phyloP scores from a whole-genome alignment of 148 eudicot genomes.

The Chenopodium formosanum region DNA sequence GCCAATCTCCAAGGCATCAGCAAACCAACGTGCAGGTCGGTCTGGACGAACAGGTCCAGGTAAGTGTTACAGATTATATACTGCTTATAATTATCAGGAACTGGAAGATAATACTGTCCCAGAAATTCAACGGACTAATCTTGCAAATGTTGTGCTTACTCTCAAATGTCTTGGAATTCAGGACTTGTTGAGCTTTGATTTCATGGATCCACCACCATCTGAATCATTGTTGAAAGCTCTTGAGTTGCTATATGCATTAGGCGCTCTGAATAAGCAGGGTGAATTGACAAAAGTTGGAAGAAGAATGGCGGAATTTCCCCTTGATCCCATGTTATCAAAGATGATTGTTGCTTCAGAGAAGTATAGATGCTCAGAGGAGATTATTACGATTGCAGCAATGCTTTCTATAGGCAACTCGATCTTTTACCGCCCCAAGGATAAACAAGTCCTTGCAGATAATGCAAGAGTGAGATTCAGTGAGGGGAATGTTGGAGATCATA shows the following conservation, averaged over 20 bases:
- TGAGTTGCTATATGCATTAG: slow-evolving; percentile 58
- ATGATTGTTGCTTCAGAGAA: slow-evolving; percentile 68
- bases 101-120: slow-evolving; percentile 63
- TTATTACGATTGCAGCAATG: slow-evolving; percentile 73
- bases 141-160: slow-evolving; percentile 68
- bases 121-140: slow-evolving; percentile 69
- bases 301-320: slow-evolving; percentile 78
- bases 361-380: slow-evolving; percentile 62
- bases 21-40: slow-evolving; percentile 78
- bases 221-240: slow-evolving; percentile 70
- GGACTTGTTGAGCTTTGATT: slow-evolving; percentile 67
- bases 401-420: slow-evolving; percentile 72
- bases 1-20: slow-evolving; percentile 72
- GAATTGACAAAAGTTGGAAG: slow-evolving; percentile 70
- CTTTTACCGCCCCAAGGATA: slow-evolving; percentile 76
- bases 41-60: slow-evolving; percentile 87
- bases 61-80: slow-evolving; percentile 68
- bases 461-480: slow-evolving; percentile 69
- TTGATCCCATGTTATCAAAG: slow-evolving; percentile 79
- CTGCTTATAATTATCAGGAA: slow-evolving; percentile 58
- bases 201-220: slow-evolving; percentile 80
- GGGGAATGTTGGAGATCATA: slow-evolving; percentile 77
- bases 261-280: slow-evolving; percentile 64
- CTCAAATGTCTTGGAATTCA: slow-evolving; percentile 77
- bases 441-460: slow-evolving; percentile 65